Conservation (phyloP, 2,329 filamentous ascomycete genomes). For the Fusarium udum region DNA sequence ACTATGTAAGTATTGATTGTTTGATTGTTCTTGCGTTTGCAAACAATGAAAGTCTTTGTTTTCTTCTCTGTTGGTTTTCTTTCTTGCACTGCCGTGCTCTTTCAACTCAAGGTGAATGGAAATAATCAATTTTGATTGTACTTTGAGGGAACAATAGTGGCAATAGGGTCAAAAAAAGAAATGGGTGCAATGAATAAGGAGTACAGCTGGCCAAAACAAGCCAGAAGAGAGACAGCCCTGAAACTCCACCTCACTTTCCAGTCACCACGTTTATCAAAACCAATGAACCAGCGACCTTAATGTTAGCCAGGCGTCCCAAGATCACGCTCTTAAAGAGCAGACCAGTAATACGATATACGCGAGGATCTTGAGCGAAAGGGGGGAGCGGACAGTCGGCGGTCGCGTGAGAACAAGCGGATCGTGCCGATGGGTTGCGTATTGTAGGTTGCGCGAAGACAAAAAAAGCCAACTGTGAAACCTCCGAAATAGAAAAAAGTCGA, state of each 20-base stretch:
- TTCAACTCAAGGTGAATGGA: constrained; percentile 50
- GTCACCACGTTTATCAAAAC: constrained; percentile 45
- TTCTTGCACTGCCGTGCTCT: constrained; percentile 52
- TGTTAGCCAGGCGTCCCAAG: constrained; percentile 43
- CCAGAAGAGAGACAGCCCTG: constrained; percentile 50
- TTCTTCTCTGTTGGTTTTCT: constrained; percentile 45
- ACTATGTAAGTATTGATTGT: constrained; percentile 48
- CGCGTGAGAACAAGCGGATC: constrained; percentile 18
- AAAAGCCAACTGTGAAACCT: neutral
- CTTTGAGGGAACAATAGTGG: constrained; percentile 49
- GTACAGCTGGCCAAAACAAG: constrained; percentile 52
- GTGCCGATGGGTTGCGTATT: constrained; percentile 9
- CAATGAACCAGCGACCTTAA: constrained; percentile 45
- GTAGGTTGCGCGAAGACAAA: neutral
- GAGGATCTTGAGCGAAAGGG: constrained; percentile 9
- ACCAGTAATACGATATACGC: constrained; percentile 29
- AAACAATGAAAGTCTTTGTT: constrained; percentile 40
- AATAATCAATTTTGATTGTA: constrained; percentile 66
- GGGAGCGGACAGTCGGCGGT: constrained; percentile 4
- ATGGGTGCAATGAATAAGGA: constrained; percentile 51
- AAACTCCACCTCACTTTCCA: constrained; percentile 51
- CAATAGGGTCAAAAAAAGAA: constrained; percentile 47
- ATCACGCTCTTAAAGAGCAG: constrained; percentile 38
- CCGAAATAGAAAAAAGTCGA: neutral
- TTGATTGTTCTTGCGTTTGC: constrained; percentile 40